A percentile compares a stretch with the other conserved stretches of the same genome.
These are phyloP conservation scores for Fusarium buharicum DNA, from an alignment of 2,329 filamentous ascomycete genomes.

Conservation along the genomic window DNA sequence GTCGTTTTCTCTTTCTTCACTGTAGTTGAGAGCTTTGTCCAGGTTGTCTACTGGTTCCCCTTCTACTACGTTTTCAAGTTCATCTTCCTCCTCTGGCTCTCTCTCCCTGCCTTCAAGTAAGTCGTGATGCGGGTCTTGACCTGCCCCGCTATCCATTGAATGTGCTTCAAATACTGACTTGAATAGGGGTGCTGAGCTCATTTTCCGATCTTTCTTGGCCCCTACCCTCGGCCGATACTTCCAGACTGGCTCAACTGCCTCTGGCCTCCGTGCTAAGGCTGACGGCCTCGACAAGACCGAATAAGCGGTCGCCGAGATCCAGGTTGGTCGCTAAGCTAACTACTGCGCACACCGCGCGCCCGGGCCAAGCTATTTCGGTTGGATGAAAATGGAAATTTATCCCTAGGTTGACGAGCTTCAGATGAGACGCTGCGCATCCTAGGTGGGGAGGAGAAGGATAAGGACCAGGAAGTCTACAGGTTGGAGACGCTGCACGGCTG, in stretches of 20 bases:
- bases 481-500: constrained; percentile 22
- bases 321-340: constrained; percentile 46
- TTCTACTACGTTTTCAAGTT: constrained; percentile 99
- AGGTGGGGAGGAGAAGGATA: constrained; percentile 29
- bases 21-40: constrained; percentile 83
- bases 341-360: constrained; percentile 33
- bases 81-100: constrained; percentile 95
- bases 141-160: constrained; percentile 12
- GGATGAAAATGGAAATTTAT: constrained; percentile 30
- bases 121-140: constrained; percentile 48
- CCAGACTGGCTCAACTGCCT: constrained; percentile 76
- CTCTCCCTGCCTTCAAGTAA: constrained; percentile 92
- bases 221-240: constrained; percentile 96
- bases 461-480: constrained; percentile 13
- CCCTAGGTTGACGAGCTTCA: constrained; percentile 21
- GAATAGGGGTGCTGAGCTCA: constrained; percentile 86
- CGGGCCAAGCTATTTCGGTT: constrained; percentile 40
- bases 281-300: constrained; percentile 78
- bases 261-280: constrained; percentile 89
- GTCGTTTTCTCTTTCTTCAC: constrained; percentile 86
- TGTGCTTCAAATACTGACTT: constrained; percentile 31
- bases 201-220: constrained; percentile 96
- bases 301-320: constrained; percentile 54
- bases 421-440: constrained; percentile 17
- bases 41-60: constrained; percentile 92